Base-by-base conservation (phyloP, 345 rosid species). In the Sonneratia caseolaris region DNA sequence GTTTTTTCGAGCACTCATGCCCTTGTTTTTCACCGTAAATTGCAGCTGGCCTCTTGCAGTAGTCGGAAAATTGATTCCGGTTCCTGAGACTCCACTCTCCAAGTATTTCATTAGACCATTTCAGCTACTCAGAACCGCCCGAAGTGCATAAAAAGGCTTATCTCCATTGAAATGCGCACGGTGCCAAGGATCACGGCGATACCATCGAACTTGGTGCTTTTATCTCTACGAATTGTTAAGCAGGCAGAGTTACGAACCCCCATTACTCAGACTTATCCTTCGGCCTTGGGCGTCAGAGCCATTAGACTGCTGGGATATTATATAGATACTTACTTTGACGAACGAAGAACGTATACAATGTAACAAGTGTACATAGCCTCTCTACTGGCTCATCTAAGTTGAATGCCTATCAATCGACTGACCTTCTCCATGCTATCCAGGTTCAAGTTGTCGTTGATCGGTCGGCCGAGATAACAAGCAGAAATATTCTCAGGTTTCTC, bases 1-100 rank as follows among this genome's bases (percentile, higher is more conserved):
- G 24, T 37, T 66, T 66, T 21, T 37, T 11, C 47, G 19, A 35
- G 68, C 47, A 18, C 43, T 67, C 32, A 37, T 18, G 64, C 37
- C 27, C 24, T 42, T 11, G 37, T 1, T 14, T 22, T 40, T n/a
- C 10, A 3, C 16, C 7, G 48, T 27, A 10, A 12, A 68, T 68
- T 66, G 73, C 90, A 95, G 99, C 79, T 95, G 99, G 98, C 99
- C 99, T 64, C 97, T 95, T 0, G 99, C 99, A 0, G 43, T 84
- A 0, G 71, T 84, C 11, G 99, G 97, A 74, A 95, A 95, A 79
- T 59, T 86, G 74, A 79, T 95, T 67, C 98, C 94, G 3, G 97
- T 95, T 37, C 94, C 98, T 14, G 78, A 83, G 77, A 89, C 97
- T 37, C 92, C 93, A 7, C 24, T 89, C 35, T 78, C 88, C 36